Base-by-base conservation (phyloP, 306 rosid genomes). In the Glycine tomentella region DNA sequence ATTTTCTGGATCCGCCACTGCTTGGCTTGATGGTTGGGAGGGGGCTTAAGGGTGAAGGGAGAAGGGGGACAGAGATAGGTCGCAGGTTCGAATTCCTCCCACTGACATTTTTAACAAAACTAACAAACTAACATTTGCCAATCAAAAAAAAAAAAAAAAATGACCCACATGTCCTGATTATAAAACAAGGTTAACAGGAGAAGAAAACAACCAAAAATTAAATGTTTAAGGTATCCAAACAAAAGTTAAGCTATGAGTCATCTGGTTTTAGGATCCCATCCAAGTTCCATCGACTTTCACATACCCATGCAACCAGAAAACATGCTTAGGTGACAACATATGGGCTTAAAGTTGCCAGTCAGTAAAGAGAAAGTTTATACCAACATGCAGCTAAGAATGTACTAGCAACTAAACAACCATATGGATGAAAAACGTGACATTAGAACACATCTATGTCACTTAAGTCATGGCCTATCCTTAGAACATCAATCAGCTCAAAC, bases 81-180 rank as follows among this genome's bases (percentile, higher is more conserved):
- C 31, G 2, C 2, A 2, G 31, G 31, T 25, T 25, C 31, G 31
- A 25, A 25, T 25, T 25, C 31, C 31, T 25, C 31, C 31, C 31
- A 25, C 31, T 25, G 31, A 25, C 31, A 25, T 25, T 25, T 25
- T 2, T 25, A 25, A 25, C 31, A 68, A 52, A 42, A 48, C 31
- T 15, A 40, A 16, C 38, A 34, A 34, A 34, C 31, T 25, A 25
- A 25, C 31, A 25, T 25, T 25, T 25, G 31, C 31, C 31, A 2
- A 25, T 25, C n/a, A n/a, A n/a, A n/a, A n/a, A n/a, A n/a, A 25
- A 33, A 56, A 52, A 46, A 82, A 59, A 46, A 82, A 59, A 20
- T 20, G 57, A 7, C 36, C 45, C 56, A 69, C 3, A 20, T 14
- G 4, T 50, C 45, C 49, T 8, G 11, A 38, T 61, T 59, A 45